phyloP scores from a whole-genome alignment of 176 grass and related monocot species.

The Avena eriantha region DNA sequence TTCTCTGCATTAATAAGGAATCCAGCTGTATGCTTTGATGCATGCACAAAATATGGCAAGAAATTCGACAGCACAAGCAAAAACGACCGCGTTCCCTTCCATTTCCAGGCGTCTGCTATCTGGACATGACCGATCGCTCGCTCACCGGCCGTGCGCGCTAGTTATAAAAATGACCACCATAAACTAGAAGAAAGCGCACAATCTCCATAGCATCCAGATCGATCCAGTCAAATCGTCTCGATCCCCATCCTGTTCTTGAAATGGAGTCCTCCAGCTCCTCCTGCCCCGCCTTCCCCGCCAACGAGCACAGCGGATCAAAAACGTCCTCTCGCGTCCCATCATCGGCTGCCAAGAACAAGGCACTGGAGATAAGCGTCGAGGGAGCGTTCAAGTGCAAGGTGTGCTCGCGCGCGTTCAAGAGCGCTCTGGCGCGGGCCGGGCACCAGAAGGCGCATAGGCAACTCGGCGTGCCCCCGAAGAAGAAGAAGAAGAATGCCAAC shows the following conservation, averaged over 20 bases:
- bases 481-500: too few species aligned
- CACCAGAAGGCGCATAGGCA: background rate
- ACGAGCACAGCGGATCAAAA: too few species aligned
- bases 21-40: background rate
- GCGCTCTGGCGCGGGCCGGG: background rate
- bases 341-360: background rate
- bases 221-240: background rate
- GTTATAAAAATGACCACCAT: background rate
- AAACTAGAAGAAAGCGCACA: background rate
- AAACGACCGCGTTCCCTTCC: background rate
- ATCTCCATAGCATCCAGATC: background rate
- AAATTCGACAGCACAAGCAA: background rate
- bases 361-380: background rate
- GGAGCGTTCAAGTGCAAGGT: background rate
- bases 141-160: background rate
- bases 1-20: background rate
- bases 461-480: too few species aligned
- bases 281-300: background rate
- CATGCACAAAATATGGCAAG: background rate
- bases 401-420: background rate
- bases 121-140: background rate
- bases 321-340: background rate
- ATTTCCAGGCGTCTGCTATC: background rate
- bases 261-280: background rate
- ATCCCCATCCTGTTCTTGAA: background rate